These are phyloP conservation scores for Chrysanthemum lavandulifolium DNA, from an alignment of 129 eudicot genomes.

Conservation along the genomic window DNA sequence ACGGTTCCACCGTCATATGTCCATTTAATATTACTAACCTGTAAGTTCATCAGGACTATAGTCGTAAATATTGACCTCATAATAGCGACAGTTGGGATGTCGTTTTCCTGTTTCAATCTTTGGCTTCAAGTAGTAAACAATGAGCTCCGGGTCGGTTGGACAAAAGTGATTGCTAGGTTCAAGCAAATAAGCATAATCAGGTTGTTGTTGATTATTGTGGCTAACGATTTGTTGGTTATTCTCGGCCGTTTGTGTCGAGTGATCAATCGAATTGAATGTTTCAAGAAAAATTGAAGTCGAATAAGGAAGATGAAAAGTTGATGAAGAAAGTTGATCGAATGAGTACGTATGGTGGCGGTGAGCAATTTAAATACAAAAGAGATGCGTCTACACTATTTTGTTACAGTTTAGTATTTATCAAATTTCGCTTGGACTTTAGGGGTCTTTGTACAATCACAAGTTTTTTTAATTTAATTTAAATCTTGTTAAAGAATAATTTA, in stretches of 20 bases:
- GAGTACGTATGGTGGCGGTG: not conserved
- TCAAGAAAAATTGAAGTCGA: no score
- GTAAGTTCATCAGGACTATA: conserved; percentile 12
- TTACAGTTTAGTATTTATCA: not conserved
- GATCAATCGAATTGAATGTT: no score
- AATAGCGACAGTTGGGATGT: conserved; percentile 1
- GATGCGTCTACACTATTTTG: not conserved
- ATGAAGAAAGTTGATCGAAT: no score
- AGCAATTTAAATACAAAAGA: not conserved
- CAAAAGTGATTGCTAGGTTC: conserved; percentile 12
- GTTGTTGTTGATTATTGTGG: not conserved
- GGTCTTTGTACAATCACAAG: not conserved
- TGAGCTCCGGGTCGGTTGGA: conserved; percentile 16
- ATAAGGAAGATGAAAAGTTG: no score
- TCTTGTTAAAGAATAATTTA: not conserved
- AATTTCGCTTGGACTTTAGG: not conserved
- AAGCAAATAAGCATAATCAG: not conserved
- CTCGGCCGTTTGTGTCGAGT: no score
- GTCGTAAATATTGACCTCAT: conserved; percentile 19
- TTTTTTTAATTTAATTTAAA: not conserved
- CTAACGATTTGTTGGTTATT: no score
- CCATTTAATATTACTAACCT: no score
- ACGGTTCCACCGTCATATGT: not conserved
- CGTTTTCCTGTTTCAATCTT: not conserved
- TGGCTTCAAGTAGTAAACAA: conserved; percentile 11